phyloP scores from a whole-genome alignment of 805 yeast genomes.

The Candida vaughaniae region DNA sequence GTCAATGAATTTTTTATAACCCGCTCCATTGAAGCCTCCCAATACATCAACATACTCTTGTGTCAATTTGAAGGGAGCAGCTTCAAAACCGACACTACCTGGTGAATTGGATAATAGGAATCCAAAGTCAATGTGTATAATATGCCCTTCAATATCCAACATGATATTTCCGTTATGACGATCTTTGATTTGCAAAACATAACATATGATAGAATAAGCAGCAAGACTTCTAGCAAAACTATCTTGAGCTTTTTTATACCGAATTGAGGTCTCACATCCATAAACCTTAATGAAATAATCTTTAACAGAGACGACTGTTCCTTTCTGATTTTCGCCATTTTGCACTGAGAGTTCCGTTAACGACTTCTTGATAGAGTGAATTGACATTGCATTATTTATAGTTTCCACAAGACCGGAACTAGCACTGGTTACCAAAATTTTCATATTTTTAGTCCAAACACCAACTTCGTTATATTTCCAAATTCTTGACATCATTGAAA shows the following conservation, averaged over 20 bases:
- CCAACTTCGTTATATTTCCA: slow-evolving; percentile 72
- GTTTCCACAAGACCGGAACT: slow-evolving; percentile 93
- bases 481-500: slow-evolving; percentile 78
- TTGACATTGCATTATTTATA: slow-evolving; percentile 88
- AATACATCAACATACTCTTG: slow-evolving; percentile 83
- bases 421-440: slow-evolving; percentile 86
- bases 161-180: slow-evolving; percentile 97
- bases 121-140: slow-evolving; percentile 94
- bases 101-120: slow-evolving; percentile 91
- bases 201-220: slow-evolving; percentile 87
- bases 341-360: slow-evolving; percentile 71
- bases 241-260: slow-evolving; percentile 73
- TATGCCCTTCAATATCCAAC: slow-evolving; percentile 95
- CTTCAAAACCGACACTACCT: slow-evolving; percentile 95
- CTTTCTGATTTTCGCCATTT: slow-evolving; percentile 64
- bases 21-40: slow-evolving; percentile 71
- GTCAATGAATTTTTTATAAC: slow-evolving; percentile 58
- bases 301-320: slow-evolving; percentile 64
- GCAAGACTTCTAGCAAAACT: slow-evolving; percentile 87
- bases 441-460: slow-evolving; percentile 93
- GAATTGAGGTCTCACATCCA: slow-evolving; percentile 58
- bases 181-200: slow-evolving; percentile 88
- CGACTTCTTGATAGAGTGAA: slow-evolving; percentile 93
- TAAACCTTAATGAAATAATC: slow-evolving; percentile 79
- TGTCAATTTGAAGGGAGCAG: slow-evolving; percentile 94